A percentile compares a stretch with the other conserved stretches of the same genome.
phyloP scores from a whole-genome alignment of 176 grass and related monocot genomes.

The Lolium rigidum region DNA sequence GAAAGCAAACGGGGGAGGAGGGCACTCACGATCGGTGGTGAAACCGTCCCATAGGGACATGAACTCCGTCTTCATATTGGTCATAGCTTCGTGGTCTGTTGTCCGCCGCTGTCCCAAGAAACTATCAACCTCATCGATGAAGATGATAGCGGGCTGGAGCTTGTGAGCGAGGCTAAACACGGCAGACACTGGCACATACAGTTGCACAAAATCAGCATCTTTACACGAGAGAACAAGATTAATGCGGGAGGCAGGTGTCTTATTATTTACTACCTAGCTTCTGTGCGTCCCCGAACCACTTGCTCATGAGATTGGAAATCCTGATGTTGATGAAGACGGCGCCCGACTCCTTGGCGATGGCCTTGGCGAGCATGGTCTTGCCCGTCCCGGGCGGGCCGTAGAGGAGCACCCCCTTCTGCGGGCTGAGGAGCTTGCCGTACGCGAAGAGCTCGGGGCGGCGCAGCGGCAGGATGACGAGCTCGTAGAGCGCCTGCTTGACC shows the following conservation, averaged over 20 bases:
- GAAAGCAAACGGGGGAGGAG: neutral
- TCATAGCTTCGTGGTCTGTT: slow-evolving; percentile 92
- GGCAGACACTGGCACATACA: slow-evolving; percentile 63
- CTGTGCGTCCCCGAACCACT: slow-evolving; percentile 98
- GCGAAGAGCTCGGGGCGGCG: slow-evolving; percentile 82
- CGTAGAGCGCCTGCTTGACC: slow-evolving; percentile 81
- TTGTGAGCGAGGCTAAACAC: slow-evolving; percentile 92
- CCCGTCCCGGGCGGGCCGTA: slow-evolving; percentile 89
- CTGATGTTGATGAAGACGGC: slow-evolving; percentile 98
- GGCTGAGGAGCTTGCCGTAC: slow-evolving; percentile 86
- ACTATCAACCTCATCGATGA: slow-evolving; percentile 97
- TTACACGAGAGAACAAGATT: neutral
- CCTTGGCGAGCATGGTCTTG: slow-evolving; percentile 99
- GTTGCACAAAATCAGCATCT: slow-evolving; percentile 27
- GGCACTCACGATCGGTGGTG: slow-evolving; percentile 90
- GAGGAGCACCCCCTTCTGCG: slow-evolving; percentile 93
- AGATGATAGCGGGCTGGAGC: slow-evolving; percentile 97
- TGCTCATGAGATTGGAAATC: slow-evolving; percentile 98
- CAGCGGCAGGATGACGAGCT: slow-evolving; percentile 94
- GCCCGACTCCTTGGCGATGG: slow-evolving; percentile 90
- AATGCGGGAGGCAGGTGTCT: too few relatives aligned
- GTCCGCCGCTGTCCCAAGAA: slow-evolving; percentile 86
- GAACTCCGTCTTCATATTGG: slow-evolving; percentile 99
- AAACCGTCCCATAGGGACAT: slow-evolving; percentile 99
- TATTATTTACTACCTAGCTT: slow-evolving; percentile 99